Conservation (phyloP, 805 yeast species). For the Pichia californica region DNA sequence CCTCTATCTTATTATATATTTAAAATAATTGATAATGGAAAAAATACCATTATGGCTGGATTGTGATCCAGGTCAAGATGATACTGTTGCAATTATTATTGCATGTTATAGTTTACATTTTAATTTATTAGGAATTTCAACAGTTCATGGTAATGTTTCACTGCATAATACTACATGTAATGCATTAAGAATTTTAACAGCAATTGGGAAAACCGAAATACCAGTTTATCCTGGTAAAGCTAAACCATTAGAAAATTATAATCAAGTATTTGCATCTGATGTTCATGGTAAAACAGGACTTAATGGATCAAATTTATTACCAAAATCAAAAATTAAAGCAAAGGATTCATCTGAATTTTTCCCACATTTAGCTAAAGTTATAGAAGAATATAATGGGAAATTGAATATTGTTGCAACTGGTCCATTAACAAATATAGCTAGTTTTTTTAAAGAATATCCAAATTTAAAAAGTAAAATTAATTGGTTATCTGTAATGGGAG, state of each 20-base stretch:
- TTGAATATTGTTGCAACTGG: constrained; percentile 70
- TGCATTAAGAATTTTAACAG: constrained; percentile 60
- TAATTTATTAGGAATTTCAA: constrained; percentile 60
- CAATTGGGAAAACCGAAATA: constrained; percentile 43
- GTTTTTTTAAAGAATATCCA: constrained; percentile 50
- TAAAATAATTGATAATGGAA: no score
- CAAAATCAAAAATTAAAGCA: constrained; percentile 34
- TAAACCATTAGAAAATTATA: constrained; percentile 46
- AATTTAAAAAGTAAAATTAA: constrained; percentile 42
- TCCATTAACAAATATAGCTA: constrained; percentile 65
- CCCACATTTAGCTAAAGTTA: constrained; percentile 18
- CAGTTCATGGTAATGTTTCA: constrained; percentile 69
- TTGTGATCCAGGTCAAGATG: constrained; percentile 93
- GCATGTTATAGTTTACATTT: constrained; percentile 55
- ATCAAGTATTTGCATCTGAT: constrained; percentile 45
- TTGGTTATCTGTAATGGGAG: constrained; percentile 72
- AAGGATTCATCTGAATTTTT: constrained; percentile 17
- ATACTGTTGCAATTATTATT: constrained; percentile 66
- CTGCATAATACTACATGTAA: constrained; percentile 61
- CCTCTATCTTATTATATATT: no score
- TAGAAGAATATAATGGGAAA: constrained; percentile 35
- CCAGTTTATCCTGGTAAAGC: constrained; percentile 65
- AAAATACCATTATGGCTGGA: constrained; percentile 75
- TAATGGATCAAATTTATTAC: constrained; percentile 65
- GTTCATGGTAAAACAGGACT: constrained; percentile 74